A percentile compares a stretch with the other conserved stretches of the same genome.
These are phyloP conservation scores for Phragmites australis DNA, from an alignment of 176 grass and related monocot genomes.

Conservation along the genomic window DNA sequence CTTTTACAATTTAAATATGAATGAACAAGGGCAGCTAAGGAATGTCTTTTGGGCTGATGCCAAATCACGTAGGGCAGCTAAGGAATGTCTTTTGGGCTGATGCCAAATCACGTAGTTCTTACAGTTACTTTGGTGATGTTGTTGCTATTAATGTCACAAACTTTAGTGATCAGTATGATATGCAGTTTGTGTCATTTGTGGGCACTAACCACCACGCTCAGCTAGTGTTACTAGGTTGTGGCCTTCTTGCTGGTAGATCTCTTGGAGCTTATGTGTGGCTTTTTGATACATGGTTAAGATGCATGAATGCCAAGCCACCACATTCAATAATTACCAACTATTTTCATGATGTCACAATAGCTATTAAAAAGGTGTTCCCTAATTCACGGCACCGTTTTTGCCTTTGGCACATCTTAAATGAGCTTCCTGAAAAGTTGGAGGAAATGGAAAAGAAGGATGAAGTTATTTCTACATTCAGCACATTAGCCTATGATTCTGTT, in stretches of 20 bases:
- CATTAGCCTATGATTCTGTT: conserved; percentile 65
- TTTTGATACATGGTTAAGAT: conserved; percentile 73
- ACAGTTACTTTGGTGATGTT: conserved; percentile 76
- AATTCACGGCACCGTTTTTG: conserved; percentile 72
- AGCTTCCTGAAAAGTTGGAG: conserved; percentile 62
- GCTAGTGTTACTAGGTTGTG: conserved; percentile 70
- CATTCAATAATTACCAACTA: conserved; percentile 72
- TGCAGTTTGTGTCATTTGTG: conserved; percentile 69
- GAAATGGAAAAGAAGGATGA: conserved; percentile 57
- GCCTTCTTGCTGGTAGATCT: conserved; percentile 66
- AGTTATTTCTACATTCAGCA: conserved; percentile 56
- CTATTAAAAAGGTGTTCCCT: conserved; percentile 72
- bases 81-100: conserved; percentile 85
- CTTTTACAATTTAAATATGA: conserved; percentile 78
- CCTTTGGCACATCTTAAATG: conserved; percentile 66
- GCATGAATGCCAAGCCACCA: conserved; percentile 71
- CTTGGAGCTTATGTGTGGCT: conserved; percentile 73
- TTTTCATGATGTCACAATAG: conserved; percentile 61
- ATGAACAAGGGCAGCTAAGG: conserved; percentile 81
- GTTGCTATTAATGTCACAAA: conserved; percentile 64
- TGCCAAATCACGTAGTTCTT: conserved; percentile 72
- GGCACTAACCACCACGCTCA: conserved; percentile 74
- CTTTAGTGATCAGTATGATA: conserved; percentile 64
- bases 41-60: conserved; percentile 87
- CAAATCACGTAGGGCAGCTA: conserved; percentile 69